Conservation (phyloP, 495 filamentous ascomycete species). For the Neurospora hispaniola region DNA sequence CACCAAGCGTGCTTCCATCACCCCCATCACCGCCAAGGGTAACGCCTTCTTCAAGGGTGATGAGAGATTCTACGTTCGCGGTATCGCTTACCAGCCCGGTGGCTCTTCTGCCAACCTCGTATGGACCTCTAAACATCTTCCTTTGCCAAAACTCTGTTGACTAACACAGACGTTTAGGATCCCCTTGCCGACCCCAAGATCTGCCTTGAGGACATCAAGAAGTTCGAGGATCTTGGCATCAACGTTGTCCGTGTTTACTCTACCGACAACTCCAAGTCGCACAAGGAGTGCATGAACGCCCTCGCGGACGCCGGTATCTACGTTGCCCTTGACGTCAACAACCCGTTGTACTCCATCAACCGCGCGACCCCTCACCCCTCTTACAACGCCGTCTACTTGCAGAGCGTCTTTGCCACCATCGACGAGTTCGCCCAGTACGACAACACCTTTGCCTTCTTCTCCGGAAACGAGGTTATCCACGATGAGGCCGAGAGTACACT, state of each 20-base stretch:
- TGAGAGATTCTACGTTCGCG: constrained; percentile 84
- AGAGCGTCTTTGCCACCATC: constrained; percentile 89
- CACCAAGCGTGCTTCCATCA: constrained; percentile 38
- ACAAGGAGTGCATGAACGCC: constrained; percentile 75
- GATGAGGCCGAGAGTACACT: constrained; percentile 59
- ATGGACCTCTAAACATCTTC: neutral
- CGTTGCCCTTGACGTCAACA: constrained; percentile 69
- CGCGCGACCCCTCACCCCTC: constrained; percentile 50
- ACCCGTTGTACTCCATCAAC: constrained; percentile 26
- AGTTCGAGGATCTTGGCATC: constrained; percentile 77
- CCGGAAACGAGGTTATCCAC: constrained; percentile 96
- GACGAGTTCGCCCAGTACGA: constrained; percentile 79
- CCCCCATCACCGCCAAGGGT: constrained; percentile 32
- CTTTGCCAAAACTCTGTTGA: neutral
- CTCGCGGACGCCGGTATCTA: constrained; percentile 86
- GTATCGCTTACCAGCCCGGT: constrained; percentile 93
- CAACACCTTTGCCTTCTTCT: constrained; percentile 95
- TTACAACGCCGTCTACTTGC: constrained; percentile 87
- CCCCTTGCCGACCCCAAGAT: constrained; percentile 62
- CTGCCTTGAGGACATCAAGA: constrained; percentile 76
- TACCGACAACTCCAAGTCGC: constrained; percentile 77
- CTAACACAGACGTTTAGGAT: constrained; percentile 38
- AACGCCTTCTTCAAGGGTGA: constrained; percentile 78
- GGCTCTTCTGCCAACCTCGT: constrained; percentile 50
- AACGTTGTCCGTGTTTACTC: constrained; percentile 94